Evolutionary conservation across 1,284 basidiomycete genomes (phyloP), one percentile per base, ranked within the genome.

Genomic region (Lignosus rhinocerotis): DNA sequence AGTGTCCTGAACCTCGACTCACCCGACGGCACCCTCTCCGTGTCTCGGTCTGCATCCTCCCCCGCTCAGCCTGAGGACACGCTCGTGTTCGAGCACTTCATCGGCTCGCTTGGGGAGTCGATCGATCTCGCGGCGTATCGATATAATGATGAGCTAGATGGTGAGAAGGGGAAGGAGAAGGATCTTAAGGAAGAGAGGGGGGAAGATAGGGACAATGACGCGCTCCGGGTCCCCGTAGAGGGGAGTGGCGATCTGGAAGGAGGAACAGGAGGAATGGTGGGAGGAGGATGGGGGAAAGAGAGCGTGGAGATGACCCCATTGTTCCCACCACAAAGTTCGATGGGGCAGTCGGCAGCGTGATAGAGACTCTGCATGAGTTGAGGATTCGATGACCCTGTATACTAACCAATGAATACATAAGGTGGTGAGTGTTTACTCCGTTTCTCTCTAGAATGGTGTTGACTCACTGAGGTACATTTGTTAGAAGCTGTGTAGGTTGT

Each of bases 81-180:
- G 51, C 42, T 53, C 51, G 42, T 53, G 2, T 53, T 53, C 32
- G 39, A 51, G 36, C 51, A 32, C 41, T 32, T 45, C 12, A 6
- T 53, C 31, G 51, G 51, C 6, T 45, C 51, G 32, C 51, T 53
- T 25, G 51, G 42, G 32, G 41, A 44, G 51, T 16, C 41, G 51
- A 30, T 53, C 19, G 42, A 45, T 21, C 11, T 14, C 8, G 42
- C 10, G 32, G 34, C 48, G 48, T 39, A 50, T 21, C 3, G 19
- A n/a, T 39, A 39, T 25, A 39, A 39, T 34, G 33, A 19, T 39
- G 36, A 30, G 36, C n/a, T 39, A 2, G 34, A 39, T 10, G n/a
- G 8, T 6, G 48, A 16, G 36, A 11, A 50, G 19, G 17, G n/a
- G 48, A 16, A 34, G 17, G 11, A 38, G 2, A 36, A 2, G 6